phyloP scores from a whole-genome alignment of 495 filamentous ascomycete species.

The Neurospora hispaniola region DNA sequence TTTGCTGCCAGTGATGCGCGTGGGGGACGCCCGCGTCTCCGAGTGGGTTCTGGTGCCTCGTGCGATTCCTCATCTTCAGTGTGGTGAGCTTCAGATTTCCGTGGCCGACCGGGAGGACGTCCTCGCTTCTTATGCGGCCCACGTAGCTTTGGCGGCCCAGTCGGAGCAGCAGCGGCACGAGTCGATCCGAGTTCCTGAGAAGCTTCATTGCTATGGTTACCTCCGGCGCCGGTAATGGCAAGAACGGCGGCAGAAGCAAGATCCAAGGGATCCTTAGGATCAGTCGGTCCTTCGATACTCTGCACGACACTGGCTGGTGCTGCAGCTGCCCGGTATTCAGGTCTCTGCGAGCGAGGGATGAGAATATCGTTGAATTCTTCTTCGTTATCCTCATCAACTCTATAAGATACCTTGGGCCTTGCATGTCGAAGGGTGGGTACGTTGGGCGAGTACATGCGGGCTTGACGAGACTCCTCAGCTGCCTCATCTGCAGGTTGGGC shows the following conservation, averaged over 20 bases:
- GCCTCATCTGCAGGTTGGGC: not conserved
- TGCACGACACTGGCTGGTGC: slow-evolving; percentile 3
- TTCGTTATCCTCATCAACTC: slow-evolving; percentile 24
- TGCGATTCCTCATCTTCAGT: not conserved
- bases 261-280: slow-evolving; percentile 26
- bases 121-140: slow-evolving; percentile 13
- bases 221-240: slow-evolving; percentile 2
- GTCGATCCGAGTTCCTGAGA: not conserved
- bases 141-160: not conserved
- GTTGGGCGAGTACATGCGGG: slow-evolving; percentile 19
- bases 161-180: not conserved
- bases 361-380: slow-evolving; percentile 29
- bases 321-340: slow-evolving; percentile 7
- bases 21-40: slow-evolving; percentile 15
- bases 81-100: slow-evolving; percentile 7
- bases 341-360: slow-evolving; percentile 17
- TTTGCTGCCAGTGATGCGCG: slow-evolving; percentile 2
- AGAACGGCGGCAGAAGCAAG: slow-evolving; percentile 25
- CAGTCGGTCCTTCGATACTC: not conserved
- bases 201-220: not conserved
- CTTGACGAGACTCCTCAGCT: slow-evolving; percentile 4
- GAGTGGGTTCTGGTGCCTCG: not conserved
- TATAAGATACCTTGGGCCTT: slow-evolving; percentile 32
- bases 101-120: slow-evolving; percentile 16
- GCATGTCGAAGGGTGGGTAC: slow-evolving; percentile 33